phyloP scores from a whole-genome alignment of 331 rosid species.

The Phaseolus coccineus region DNA sequence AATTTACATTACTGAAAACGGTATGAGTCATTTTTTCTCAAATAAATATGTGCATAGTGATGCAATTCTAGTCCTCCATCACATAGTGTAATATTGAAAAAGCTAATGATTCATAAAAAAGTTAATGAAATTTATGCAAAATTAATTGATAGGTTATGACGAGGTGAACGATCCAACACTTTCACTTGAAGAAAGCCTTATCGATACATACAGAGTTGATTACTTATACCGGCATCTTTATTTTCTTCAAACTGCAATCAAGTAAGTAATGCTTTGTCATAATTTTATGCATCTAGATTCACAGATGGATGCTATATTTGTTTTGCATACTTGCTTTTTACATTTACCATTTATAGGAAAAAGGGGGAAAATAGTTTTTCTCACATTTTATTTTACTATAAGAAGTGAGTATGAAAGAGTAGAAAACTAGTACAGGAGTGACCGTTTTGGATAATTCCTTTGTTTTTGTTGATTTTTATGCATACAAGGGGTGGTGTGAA shows the following conservation, averaged over 20 bases:
- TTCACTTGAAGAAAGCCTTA: slow-evolving; percentile 52
- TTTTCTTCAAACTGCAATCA: slow-evolving; percentile 55
- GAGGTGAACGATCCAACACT: slow-evolving; percentile 57
- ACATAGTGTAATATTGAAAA: neutral
- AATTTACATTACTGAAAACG: slow-evolving; percentile 77
- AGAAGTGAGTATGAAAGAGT: neutral
- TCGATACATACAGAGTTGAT: slow-evolving; percentile 58
- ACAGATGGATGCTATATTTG: too few relatives aligned
- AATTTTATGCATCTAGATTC: slow-evolving; percentile 8
- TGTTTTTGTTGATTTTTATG: neutral
- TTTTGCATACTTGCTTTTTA: too few relatives aligned
- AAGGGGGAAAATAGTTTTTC: too few relatives aligned
- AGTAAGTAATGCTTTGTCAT: slow-evolving; percentile 42
- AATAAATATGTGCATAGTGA: too few relatives aligned
- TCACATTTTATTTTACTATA: too few relatives aligned
- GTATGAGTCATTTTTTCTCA: slow-evolving; percentile 30
- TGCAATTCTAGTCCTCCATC: too few relatives aligned
- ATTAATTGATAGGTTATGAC: slow-evolving; percentile 51
- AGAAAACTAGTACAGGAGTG: neutral
- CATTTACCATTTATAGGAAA: too few relatives aligned
- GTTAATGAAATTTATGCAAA: neutral
- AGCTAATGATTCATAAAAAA: neutral
- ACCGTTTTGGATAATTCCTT: slow-evolving; percentile 11
- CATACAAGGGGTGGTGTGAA: slow-evolving; percentile 55
- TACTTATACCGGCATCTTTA: slow-evolving; percentile 55